Conservation (phyloP, 306 rosid genomes). For the Cicer bijugum region DNA sequence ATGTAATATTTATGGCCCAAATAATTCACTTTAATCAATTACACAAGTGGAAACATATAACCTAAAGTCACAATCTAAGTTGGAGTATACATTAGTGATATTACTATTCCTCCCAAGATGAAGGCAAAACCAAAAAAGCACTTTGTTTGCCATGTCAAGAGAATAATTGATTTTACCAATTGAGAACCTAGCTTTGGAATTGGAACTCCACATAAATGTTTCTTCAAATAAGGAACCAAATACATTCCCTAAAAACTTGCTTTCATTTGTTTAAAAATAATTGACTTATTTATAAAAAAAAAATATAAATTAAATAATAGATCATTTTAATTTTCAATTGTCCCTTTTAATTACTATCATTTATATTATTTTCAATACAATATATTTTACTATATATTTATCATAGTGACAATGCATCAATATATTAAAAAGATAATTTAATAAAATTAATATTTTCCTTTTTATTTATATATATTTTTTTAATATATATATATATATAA, state of each 20-base stretch:
- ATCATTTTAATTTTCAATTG: too few species aligned
- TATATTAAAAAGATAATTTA: too few species aligned
- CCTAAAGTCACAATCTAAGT: constrained; percentile 43
- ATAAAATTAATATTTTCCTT: too few species aligned
- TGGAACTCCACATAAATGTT: constrained; percentile 40
- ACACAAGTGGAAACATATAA: constrained; percentile 42
- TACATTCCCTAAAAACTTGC: constrained; percentile 27
- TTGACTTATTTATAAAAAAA: too few species aligned
- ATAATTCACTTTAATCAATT: constrained; percentile 30
- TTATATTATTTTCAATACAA: too few species aligned
- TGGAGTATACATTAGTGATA: constrained; percentile 41
- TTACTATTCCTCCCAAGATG: constrained; percentile 42
- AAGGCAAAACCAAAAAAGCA: constrained; percentile 50
- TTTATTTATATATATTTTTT: too few species aligned
- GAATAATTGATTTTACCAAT: constrained; percentile 19
- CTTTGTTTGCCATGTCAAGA: constrained; percentile 36
- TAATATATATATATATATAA: too few species aligned
- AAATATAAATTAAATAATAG: too few species aligned
- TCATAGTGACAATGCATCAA: too few species aligned
- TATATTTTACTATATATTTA: too few species aligned
- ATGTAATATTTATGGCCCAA: constrained; percentile 30
- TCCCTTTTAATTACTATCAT: too few species aligned
- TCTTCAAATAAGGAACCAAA: constrained; percentile 50
- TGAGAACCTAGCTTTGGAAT: constrained; percentile 37
- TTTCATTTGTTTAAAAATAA: too few species aligned